phyloP scores from a whole-genome alignment of 345 rosid species.

The Passiflora organensis region DNA sequence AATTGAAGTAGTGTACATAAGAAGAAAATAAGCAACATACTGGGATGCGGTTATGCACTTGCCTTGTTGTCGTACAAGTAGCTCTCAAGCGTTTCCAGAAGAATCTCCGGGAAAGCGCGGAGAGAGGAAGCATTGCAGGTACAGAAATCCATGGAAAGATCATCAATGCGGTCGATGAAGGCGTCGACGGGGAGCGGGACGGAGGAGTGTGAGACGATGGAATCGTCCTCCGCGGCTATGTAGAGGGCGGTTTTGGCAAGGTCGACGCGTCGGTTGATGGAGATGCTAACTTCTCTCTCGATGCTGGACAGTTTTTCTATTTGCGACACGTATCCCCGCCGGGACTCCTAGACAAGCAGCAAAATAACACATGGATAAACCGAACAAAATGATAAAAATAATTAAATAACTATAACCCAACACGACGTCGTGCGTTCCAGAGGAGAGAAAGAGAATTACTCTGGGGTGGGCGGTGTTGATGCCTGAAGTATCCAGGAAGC shows the following conservation, averaged over 20 bases:
- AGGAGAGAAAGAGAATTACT: conserved; percentile 15
- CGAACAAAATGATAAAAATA: not conserved
- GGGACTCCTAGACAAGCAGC: conserved; percentile 39
- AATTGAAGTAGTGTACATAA: not conserved
- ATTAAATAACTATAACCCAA: not conserved
- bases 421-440: too few relatives aligned
- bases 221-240: conserved; percentile 68
- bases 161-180: conserved; percentile 45
- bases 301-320: conserved; percentile 34
- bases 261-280: conserved; percentile 53
- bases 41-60: too few relatives aligned
- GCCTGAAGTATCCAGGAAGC: conserved; percentile 35
- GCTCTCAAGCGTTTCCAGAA: conserved; percentile 48
- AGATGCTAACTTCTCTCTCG: conserved; percentile 55
- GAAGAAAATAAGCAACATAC: not conserved
- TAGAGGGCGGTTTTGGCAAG: conserved; percentile 47
- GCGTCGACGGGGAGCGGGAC: conserved; percentile 61
- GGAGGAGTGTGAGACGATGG: conserved; percentile 56
- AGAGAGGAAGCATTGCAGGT: conserved; percentile 30
- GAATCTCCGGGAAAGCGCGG: conserved; percentile 32
- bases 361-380: too few relatives aligned
- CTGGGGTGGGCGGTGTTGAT: conserved; percentile 37
- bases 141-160: conserved; percentile 61
- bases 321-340: conserved; percentile 34
- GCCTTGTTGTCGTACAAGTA: conserved; percentile 52